Conservation (phyloP, 805 yeast species). For the Wickerhamomyces tratensis region DNA sequence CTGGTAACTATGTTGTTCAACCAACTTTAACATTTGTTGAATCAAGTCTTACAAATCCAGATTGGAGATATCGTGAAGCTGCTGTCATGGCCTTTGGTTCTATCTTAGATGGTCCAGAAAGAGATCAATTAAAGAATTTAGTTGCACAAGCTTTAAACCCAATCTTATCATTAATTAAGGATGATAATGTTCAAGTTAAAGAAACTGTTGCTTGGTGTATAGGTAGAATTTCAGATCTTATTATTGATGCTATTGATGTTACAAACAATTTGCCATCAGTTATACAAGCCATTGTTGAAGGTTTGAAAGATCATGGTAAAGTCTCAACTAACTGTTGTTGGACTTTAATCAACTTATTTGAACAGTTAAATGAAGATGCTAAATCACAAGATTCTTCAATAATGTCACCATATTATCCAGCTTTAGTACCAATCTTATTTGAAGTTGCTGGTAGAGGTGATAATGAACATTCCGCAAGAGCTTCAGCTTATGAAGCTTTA, state of each 20-base stretch:
- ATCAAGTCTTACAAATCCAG: conserved; percentile 44
- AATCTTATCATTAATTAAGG: conserved; percentile 63
- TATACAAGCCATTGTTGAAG: conserved; percentile 62
- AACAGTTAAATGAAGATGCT: conserved; percentile 57
- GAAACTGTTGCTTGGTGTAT: conserved; percentile 99
- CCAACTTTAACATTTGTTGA: conserved; percentile 83
- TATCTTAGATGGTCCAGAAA: conserved; percentile 88
- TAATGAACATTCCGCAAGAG: conserved; percentile 81
- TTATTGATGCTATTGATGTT: conserved; percentile 64
- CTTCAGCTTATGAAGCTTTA: conserved; percentile 94
- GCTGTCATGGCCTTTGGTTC: conserved; percentile 99
- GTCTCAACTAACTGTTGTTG: conserved; percentile 97
- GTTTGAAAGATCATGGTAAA: conserved; percentile 87
- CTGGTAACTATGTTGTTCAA: conserved; percentile 77
- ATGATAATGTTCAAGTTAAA: conserved; percentile 73
- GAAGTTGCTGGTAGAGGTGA: conserved; percentile 62
- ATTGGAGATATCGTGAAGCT: conserved; percentile 91
- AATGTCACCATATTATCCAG: conserved; percentile 65
- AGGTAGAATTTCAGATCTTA: conserved; percentile 89
- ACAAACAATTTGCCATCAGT: conserved; percentile 59
- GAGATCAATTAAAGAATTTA: conserved; percentile 52
- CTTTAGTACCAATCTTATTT: conserved; percentile 60
- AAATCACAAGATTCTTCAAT: conserved; percentile 40
- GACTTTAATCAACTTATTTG: conserved; percentile 88
- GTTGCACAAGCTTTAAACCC: conserved; percentile 80